Evolutionary conservation across 495 filamentous ascomycete species (phyloP), one percentile per base, ranked within the genome.

Genomic region (Elasticomyces elasticus): DNA sequence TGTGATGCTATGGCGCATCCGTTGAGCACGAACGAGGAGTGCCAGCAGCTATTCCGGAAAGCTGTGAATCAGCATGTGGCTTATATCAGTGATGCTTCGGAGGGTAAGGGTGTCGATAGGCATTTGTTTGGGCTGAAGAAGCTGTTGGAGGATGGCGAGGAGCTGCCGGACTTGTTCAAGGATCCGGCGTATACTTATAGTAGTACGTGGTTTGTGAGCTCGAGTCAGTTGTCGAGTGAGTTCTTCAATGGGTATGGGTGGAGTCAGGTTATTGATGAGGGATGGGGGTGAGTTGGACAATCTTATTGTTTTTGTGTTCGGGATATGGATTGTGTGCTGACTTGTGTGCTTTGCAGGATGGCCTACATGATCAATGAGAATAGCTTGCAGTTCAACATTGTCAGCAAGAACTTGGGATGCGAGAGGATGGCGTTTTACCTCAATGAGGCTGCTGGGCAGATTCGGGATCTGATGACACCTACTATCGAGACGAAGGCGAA

Each of bases 291-390:
- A 62, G 66, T 66, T 13, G 5, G 3, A 17, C 25, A 20, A 15
- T 9, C n/a, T 26, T 19, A 27, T 53, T 19, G 27, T 22, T 44
- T 9, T 44, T 17, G 7, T 51, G 45, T 37, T 37, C n/a, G 10
- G 42, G 25, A 23, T 1, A 5, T 45, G 5, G 42, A 61, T 23
- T 33, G 27, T 30, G 43, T 45, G 56, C 52, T 63, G 44, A 61
- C 54, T 3, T 31, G 1, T 26, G 5, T 40, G 15, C 35, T 40
- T 27, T 48, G 9, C 52, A 67, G 66, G 20, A 94, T 99, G 69
- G 94, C 94, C 12, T 99, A 99, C 64, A 99, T 99, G 94, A 96
- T 99, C 64, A 99, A 99, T 65, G 92, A 99, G 78, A 94, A 94
- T 69, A 83, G 87, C 69, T 77, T 99, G 57, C 91, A 96, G 79